A percentile compares a stretch with the other conserved stretches of the same genome.
These are phyloP conservation scores for Shiraia bambusicola DNA, from an alignment of 2,329 filamentous ascomycete species.

Conservation along the genomic window DNA sequence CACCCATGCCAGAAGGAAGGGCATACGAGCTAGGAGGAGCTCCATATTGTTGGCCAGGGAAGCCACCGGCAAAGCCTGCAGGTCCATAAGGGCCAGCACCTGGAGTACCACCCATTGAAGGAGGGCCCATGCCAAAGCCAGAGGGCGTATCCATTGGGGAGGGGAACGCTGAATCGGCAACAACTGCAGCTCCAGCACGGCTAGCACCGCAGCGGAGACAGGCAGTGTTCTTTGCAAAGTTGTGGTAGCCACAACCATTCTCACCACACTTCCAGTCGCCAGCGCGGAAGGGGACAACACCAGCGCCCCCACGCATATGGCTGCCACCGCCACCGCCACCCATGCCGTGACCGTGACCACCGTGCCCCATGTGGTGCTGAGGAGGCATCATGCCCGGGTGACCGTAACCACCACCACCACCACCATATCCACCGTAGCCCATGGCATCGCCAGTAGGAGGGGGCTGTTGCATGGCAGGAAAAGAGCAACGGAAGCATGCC, in stretches of 20 bases:
- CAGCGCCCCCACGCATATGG: constrained; percentile 71
- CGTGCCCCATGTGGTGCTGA: constrained; percentile 64
- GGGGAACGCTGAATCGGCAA: constrained; percentile 89
- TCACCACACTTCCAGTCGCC: constrained; percentile 99
- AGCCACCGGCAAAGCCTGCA: constrained; percentile 64
- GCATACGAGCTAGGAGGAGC: constrained; percentile 87
- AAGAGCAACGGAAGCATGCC: constrained; percentile 98
- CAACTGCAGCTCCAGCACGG: constrained; percentile 88
- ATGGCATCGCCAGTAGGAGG: constrained; percentile 70
- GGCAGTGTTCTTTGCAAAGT: constrained; percentile 99
- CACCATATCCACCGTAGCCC: constrained; percentile 55
- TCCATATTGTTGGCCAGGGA: constrained; percentile 76
- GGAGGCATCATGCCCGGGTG: constrained; percentile 66
- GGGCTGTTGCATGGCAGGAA: constrained; percentile 85
- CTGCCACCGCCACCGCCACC: constrained; percentile 36
- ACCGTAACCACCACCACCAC: constrained; percentile 49
- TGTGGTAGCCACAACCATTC: constrained; percentile 96
- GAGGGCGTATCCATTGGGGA: constrained; percentile 85
- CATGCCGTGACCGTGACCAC: constrained; percentile 51
- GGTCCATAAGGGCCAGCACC: constrained; percentile 73
- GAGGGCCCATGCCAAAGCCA: constrained; percentile 81
- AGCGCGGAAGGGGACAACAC: constrained; percentile 92
- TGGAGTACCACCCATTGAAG: constrained; percentile 75
- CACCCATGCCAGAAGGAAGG: constrained; percentile 81
- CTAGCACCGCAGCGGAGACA: constrained; percentile 95